Percentiles rank a stretch among this genome's conserved stretches.
Conservation (phyloP, 2,329 filamentous ascomycete genomes). For the Fusarium fujikuroi region DNA sequence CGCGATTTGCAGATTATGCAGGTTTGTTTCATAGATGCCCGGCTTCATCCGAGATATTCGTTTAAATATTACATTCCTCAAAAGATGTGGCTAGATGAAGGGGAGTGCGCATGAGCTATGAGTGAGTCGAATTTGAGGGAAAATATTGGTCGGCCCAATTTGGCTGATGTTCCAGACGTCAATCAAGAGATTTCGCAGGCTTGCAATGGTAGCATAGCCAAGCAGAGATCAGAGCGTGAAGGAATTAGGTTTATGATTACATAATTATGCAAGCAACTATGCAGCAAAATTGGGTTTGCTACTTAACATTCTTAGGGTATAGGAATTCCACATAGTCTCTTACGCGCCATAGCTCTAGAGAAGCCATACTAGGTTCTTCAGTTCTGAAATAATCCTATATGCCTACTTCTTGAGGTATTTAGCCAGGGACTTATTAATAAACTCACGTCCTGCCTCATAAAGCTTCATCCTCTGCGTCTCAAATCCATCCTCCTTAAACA, state of each 20-base stretch:
- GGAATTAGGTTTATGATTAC: not conserved
- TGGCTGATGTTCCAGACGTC: not conserved
- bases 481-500: slow-evolving; percentile 41
- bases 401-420: slow-evolving; percentile 14
- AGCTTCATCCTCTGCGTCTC: slow-evolving; percentile 31
- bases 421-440: slow-evolving; percentile 18
- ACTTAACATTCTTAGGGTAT: not conserved
- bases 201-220: rapidly evolving
- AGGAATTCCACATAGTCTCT: not conserved
- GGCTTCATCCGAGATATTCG: not conserved
- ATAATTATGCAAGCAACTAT: not conserved
- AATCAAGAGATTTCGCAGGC: rapidly evolving
- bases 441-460: slow-evolving; percentile 26
- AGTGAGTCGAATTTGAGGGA: not conserved
- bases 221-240: rapidly evolving
- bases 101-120: not conserved
- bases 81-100: not conserved
- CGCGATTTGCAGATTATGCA: not conserved
- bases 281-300: rapidly evolving
- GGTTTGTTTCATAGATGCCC: not conserved
- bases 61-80: not conserved
- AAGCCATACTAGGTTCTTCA: not conserved
- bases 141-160: not conserved
- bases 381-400: rapidly evolving
- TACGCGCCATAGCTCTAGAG: rapidly evolving